Evolutionary conservation across 179 eudicot genomes (phyloP).

Genomic region (Dionaea muscipula): DNA sequence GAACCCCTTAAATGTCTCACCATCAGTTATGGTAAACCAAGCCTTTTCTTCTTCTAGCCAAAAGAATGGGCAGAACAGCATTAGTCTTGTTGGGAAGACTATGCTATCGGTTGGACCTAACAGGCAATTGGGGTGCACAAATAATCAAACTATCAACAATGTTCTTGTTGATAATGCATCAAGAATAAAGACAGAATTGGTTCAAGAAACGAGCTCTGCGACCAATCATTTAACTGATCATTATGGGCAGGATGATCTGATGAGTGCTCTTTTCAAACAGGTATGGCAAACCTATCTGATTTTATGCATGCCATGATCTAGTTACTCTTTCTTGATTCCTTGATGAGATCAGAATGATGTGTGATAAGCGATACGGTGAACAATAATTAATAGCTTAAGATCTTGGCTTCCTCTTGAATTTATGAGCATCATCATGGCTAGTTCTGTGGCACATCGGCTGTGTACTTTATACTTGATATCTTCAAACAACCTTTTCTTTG

Average conservation of each 20-base stretch:
- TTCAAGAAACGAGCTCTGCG: conserved; percentile 35
- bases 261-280: conserved; percentile 70
- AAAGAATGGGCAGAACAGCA: conserved; percentile 23
- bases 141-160: conserved; percentile 23
- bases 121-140: conserved; percentile 22
- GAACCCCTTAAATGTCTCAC: conserved; percentile 29
- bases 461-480: no score
- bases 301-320: not conserved
- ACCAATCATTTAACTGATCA: conserved; percentile 30
- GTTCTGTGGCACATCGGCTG: no score
- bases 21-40: conserved; percentile 42
- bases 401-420: no score
- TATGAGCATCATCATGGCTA: no score
- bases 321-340: not conserved
- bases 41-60: conserved; percentile 21
- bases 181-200: conserved; percentile 48
- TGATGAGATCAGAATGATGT: no score
- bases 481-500: no score
- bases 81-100: conserved; percentile 21
- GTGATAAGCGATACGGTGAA: not conserved
- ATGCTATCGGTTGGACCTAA: conserved; percentile 29
- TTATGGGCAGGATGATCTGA: conserved; percentile 63
- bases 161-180: conserved; percentile 21
- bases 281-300: conserved; percentile 18
- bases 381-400: no score